A percentile compares a stretch with the other conserved stretches of the same genome.
phyloP scores from a whole-genome alignment of 2,329 filamentous ascomycete species.

The Cladosporium sp. region DNA sequence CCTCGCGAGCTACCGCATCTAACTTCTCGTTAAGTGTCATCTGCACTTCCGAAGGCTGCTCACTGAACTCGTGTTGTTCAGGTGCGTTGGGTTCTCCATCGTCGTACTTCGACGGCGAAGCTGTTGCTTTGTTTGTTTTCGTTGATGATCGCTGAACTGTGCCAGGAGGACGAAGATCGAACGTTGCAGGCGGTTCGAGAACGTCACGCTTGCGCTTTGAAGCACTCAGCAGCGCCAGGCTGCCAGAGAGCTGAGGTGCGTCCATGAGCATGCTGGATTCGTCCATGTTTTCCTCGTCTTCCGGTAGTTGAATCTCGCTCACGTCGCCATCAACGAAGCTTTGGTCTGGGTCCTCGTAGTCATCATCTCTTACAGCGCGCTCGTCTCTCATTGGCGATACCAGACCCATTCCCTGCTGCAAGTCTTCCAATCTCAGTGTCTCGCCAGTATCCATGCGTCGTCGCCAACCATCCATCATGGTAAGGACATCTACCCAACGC shows the following conservation, averaged over 20 bases:
- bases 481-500: conserved; percentile 83
- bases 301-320: conserved; percentile 20
- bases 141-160: conserved; percentile 28
- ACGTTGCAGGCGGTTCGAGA: conserved; percentile 33
- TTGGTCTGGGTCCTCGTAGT: conserved; percentile 17
- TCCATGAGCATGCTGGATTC: conserved; percentile 14
- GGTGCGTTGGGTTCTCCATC: conserved; percentile 28
- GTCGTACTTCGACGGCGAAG: neutral
- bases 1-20: conserved; percentile 40
- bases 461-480: conserved; percentile 89
- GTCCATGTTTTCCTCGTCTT: conserved; percentile 4
- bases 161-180: conserved; percentile 30
- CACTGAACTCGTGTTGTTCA: conserved; percentile 30
- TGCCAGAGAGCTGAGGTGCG: conserved; percentile 8
- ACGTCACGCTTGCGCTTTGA: conserved; percentile 28
- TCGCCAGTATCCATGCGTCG: conserved; percentile 71
- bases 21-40: conserved; percentile 47
- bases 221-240: conserved; percentile 13
- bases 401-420: conserved; percentile 60
- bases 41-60: conserved; percentile 21
- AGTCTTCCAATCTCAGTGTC: conserved; percentile 59
- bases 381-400: conserved; percentile 34
- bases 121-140: conserved; percentile 12
- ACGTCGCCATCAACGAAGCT: conserved; percentile 26
- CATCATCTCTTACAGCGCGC: neutral